Percentiles rank a stretch among this genome's conserved stretches.
These are phyloP conservation scores for Candida tammaniensis DNA, from an alignment of 805 yeast genomes.

Conservation along the genomic window DNA sequence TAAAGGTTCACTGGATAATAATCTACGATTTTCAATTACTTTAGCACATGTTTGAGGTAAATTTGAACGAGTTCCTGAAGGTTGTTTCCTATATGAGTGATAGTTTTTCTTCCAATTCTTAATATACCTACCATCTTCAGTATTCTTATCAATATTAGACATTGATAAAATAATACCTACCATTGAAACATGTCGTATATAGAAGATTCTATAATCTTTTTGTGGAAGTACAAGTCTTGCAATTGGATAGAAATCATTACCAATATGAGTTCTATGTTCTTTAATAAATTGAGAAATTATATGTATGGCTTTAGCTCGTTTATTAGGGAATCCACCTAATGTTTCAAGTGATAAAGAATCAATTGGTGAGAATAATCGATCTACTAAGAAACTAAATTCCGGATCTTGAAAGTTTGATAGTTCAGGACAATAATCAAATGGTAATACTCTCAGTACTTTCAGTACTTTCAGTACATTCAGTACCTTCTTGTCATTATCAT, in stretches of 20 bases:
- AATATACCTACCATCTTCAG: constrained; percentile 53
- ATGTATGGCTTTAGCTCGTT: constrained; percentile 23
- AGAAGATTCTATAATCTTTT: constrained; percentile 59
- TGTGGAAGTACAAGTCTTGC: constrained; percentile 61
- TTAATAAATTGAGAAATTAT: constrained; percentile 28
- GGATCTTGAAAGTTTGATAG: constrained; percentile 43
- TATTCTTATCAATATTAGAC: constrained; percentile 55
- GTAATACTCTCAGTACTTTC: neutral
- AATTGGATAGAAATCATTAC: constrained; percentile 60
- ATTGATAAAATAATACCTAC: constrained; percentile 48
- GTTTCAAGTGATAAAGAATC: constrained; percentile 27
- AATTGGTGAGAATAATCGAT: constrained; percentile 41
- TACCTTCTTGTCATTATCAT: neutral
- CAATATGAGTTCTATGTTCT: constrained; percentile 35
- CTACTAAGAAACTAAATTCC: constrained; percentile 37
- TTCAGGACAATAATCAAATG: constrained; percentile 6
- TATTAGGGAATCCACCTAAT: constrained; percentile 21
- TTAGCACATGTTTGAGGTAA: constrained; percentile 48
- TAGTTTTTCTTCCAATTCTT: constrained; percentile 35
- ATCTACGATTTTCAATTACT: constrained; percentile 53
- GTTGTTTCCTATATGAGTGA: too few relatives aligned
- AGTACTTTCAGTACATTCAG: neutral
- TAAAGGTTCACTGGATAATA: constrained; percentile 19
- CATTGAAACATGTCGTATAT: constrained; percentile 61
- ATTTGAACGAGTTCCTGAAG: constrained; percentile 21